Evolutionary conservation across 1,139 yeast genomes (phyloP).

Genomic region (Keqinozyma sinolaborantium): DNA sequence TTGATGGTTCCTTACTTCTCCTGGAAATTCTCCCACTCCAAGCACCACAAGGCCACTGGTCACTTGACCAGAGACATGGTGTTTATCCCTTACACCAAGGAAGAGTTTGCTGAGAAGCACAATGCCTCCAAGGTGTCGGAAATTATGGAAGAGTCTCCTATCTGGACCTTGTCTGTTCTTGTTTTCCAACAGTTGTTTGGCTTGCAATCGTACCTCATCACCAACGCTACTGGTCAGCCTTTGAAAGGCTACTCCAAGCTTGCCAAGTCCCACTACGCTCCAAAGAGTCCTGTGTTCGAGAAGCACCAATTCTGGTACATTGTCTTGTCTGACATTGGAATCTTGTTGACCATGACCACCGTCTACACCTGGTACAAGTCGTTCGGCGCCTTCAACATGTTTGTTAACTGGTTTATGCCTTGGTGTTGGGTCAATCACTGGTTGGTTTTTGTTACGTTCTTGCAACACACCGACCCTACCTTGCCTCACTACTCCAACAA

Average conservation of each 20-base stretch:
- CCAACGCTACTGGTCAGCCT: conserved; percentile 77
- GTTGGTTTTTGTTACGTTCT: conserved; percentile 81
- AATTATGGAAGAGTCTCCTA: conserved; percentile 70
- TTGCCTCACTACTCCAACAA: conserved; percentile 74
- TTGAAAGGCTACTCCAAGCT: conserved; percentile 50
- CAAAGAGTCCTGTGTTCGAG: conserved; percentile 71
- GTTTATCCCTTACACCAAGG: conserved; percentile 68
- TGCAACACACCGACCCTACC: conserved; percentile 80
- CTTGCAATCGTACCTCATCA: conserved; percentile 60
- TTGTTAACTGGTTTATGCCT: conserved; percentile 73
- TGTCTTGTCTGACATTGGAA: conserved; percentile 70
- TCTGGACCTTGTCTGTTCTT: conserved; percentile 52
- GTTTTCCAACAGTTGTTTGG: conserved; percentile 76
- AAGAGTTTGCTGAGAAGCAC: conserved; percentile 43
- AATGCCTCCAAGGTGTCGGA: conserved; percentile 49
- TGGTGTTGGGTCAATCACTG: conserved; percentile 84
- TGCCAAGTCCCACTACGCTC: conserved; percentile 61
- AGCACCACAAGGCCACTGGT: conserved; percentile 88
- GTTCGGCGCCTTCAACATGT: conserved; percentile 62
- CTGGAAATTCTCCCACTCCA: conserved; percentile 80
- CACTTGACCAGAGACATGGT: conserved; percentile 81
- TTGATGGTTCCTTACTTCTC: conserved; percentile 81
- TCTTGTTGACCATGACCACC: conserved; percentile 47
- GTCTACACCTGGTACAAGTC: conserved; percentile 62
- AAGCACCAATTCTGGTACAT: conserved; percentile 67